Base-by-base conservation (phyloP, 2,329 filamentous ascomycete species). In the Xylaria sp. region DNA sequence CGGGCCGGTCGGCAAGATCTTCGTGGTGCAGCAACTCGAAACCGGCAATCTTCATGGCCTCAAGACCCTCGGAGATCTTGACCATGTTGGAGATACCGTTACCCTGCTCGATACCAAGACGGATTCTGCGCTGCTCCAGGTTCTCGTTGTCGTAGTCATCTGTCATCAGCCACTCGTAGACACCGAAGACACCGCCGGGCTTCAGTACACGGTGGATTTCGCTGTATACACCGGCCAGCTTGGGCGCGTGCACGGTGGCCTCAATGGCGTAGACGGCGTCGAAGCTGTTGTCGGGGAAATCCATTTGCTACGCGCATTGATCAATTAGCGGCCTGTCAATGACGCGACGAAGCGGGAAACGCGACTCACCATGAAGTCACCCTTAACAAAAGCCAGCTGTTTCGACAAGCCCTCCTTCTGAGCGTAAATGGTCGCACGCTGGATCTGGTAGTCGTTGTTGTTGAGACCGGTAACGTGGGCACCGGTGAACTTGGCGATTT, bases 121-220 rank as follows among this genome's bases (percentile, higher is more conserved):
- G 90, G 72, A 97, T 94, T 73, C 90, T 85, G 67, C 92, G 89
- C 79, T 97, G 94, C 70, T 86, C 81, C 0, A 90, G 76, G 81
- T 97, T 92, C 62, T 89, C 81, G 73, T 96, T 93, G 78, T 97
- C 89, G 77, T 97, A 99, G 23, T 87, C 80, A 64, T 97, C 92
- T 5, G 92, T 97, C 94, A 99, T 97, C 72, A 97, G 82, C 94
- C 94, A 97, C 77, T 99, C 94, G 78, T 97, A 99, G 55, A 97
- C 93, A 72, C 93, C 94, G 70, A 97, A 99, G 55, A 91, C 81
- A 74, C 94, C 93, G 62, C 94, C 94, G 18, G 94, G 94, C 83
- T 97, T 99, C 65, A 99, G 82, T 19, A 97, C 92, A 52, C 91
- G 90, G 84, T 88, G 92, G 71, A 97, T 97, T 76, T 97, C 89